These are phyloP conservation scores for Aplosporella prunicola DNA, from an alignment of 2,329 filamentous ascomycete genomes.

Conservation along the genomic window DNA sequence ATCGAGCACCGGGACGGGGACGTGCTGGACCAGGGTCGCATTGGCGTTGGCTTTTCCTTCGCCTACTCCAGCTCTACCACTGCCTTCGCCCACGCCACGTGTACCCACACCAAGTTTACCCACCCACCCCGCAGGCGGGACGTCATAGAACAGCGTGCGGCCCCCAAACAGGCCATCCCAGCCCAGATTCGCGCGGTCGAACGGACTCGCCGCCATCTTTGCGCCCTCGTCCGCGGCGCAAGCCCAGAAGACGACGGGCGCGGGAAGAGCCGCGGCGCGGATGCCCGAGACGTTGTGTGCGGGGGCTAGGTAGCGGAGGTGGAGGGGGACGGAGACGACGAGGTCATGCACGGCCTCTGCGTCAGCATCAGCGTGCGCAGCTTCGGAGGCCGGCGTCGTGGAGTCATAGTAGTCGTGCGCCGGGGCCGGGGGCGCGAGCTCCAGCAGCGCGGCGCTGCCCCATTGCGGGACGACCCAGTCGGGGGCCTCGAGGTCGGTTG, in stretches of 20 bases:
- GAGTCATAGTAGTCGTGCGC: background rate
- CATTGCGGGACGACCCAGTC: slow-evolving; percentile 67
- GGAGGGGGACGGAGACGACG: slow-evolving; percentile 67
- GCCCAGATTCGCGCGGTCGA: slow-evolving; percentile 74
- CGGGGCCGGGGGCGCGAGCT: slow-evolving; percentile 51
- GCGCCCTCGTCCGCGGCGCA: slow-evolving; percentile 58
- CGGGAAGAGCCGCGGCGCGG: slow-evolving; percentile 52
- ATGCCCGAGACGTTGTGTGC: slow-evolving; percentile 38
- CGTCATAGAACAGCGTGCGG: slow-evolving; percentile 75
- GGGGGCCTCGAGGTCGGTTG: slow-evolving; percentile 84
- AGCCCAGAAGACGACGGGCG: slow-evolving; percentile 84
- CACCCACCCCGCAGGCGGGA: slow-evolving; percentile 22
- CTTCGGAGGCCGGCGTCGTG: background rate
- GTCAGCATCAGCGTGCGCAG: slow-evolving; percentile 11
- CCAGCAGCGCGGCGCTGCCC: slow-evolving; percentile 70
- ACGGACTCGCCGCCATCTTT: slow-evolving; percentile 69
- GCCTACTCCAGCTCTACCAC: background rate
- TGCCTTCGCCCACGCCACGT: slow-evolving; percentile 1
- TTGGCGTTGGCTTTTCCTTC: background rate
- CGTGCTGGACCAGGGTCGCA: slow-evolving; percentile 19
- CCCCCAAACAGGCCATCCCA: slow-evolving; percentile 73
- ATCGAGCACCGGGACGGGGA: slow-evolving; percentile 37
- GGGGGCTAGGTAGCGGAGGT: slow-evolving; percentile 72
- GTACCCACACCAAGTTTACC: too few relatives aligned
- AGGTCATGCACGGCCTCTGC: slow-evolving; percentile 39